Evolutionary conservation across 441 rosid genomes (phyloP).

Genomic region (Adansonia grandidieri): DNA sequence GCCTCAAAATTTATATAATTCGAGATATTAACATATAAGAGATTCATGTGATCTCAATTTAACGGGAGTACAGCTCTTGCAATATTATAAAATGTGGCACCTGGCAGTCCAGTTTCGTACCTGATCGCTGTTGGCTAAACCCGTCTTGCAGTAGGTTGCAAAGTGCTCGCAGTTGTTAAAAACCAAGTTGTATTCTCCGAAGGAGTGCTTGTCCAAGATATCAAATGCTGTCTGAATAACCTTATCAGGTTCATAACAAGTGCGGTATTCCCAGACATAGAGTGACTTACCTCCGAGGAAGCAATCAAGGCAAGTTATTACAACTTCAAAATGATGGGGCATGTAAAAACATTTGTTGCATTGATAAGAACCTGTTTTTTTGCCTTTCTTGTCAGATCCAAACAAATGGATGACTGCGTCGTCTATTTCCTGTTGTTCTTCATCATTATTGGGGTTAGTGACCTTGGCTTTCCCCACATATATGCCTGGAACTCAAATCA

Average conservation of each 20-base stretch:
- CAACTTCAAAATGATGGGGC: not conserved
- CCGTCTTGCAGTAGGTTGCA: not conserved
- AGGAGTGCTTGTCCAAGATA: not conserved
- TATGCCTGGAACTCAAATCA: not conserved
- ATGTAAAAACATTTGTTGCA: not conserved
- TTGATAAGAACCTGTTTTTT: not conserved
- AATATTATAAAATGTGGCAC: not conserved
- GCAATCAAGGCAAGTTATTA: not conserved
- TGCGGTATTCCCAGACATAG: not conserved
- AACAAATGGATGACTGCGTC: not conserved
- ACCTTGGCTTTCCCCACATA: not conserved
- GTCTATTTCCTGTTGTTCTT: not conserved
- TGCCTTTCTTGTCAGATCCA: not conserved
- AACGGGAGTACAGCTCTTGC: not conserved
- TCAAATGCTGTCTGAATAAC: not conserved
- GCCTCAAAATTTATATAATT: too few species aligned
- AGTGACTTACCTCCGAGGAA: not conserved
- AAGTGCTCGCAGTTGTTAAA: conserved; percentile 11
- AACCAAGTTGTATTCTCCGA: not conserved
- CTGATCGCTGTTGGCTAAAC: not conserved
- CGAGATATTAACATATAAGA: too few species aligned
- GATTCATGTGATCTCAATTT: too few species aligned
- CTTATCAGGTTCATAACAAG: not conserved
- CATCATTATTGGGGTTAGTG: not conserved
- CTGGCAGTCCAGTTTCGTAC: not conserved